A percentile compares a stretch with the other conserved stretches of the same genome.
phyloP scores from a whole-genome alignment of 805 yeast genomes.

The Metschnikowia lunata region DNA sequence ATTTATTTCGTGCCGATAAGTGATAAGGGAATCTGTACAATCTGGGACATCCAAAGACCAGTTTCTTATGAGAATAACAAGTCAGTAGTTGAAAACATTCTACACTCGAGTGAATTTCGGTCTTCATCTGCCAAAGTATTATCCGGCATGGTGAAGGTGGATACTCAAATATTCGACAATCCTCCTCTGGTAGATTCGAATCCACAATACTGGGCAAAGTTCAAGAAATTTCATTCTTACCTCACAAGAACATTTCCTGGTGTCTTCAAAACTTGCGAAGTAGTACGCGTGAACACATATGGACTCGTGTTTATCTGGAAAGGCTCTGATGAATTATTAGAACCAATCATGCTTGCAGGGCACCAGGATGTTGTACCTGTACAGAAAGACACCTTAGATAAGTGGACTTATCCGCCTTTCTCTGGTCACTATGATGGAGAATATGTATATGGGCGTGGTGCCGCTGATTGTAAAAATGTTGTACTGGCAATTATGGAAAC shows the following conservation, averaged over 20 bases:
- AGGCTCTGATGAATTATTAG: conserved; percentile 25
- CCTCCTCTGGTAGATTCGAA: conserved; percentile 15
- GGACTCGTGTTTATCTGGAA: conserved; percentile 38
- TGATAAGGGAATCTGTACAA: conserved; percentile 15
- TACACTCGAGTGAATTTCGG: conserved; percentile 10
- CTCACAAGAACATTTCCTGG: conserved; percentile 31
- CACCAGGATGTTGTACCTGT: conserved; percentile 44
- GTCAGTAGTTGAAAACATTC: conserved; percentile 22
- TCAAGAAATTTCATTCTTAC: conserved; percentile 26
- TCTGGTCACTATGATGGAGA: conserved; percentile 32
- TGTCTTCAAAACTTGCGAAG: conserved; percentile 29
- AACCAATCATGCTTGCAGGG: conserved; percentile 36
- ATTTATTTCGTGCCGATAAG: conserved; percentile 17
- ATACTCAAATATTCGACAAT: conserved; percentile 17
- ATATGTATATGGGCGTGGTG: conserved; percentile 18
- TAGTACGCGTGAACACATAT: conserved; percentile 32
- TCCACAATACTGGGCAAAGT: conserved; percentile 19
- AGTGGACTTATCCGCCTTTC: conserved; percentile 38
- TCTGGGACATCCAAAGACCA: conserved; percentile 22
- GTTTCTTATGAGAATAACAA: conserved; percentile 22
- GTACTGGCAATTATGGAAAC: conserved; percentile 17
- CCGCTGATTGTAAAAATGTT: conserved; percentile 18
- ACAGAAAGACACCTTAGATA: conserved; percentile 32
- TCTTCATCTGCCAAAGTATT: conserved; percentile 9
- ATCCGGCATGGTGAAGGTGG: conserved; percentile 17